These are phyloP conservation scores for Aspergillus steynii DNA, from an alignment of 495 filamentous ascomycete species.

Conservation along the genomic window DNA sequence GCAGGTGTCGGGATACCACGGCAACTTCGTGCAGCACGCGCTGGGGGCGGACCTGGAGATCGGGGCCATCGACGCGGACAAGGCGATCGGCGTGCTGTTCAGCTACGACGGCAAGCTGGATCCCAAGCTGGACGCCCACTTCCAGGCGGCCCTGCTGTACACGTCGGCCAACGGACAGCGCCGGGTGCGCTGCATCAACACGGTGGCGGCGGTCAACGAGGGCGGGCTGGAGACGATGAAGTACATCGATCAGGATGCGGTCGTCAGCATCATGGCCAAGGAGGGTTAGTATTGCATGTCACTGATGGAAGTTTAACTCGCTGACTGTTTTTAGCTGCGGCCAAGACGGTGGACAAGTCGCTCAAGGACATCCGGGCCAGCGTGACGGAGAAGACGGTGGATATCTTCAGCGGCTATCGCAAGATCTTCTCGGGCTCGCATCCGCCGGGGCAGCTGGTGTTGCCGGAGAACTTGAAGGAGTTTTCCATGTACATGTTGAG, in stretches of 20 bases:
- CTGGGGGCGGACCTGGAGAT: slow-evolving; percentile 96
- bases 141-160: slow-evolving; percentile 93
- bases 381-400: slow-evolving; percentile 89
- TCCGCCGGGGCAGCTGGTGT: slow-evolving; percentile 88
- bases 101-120: slow-evolving; percentile 97
- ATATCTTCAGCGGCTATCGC: slow-evolving; percentile 90
- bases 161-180: slow-evolving; percentile 89
- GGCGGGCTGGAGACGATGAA: slow-evolving; percentile 81
- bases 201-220: slow-evolving; percentile 89
- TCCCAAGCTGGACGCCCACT: slow-evolving; percentile 93
- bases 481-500: slow-evolving; percentile 97
- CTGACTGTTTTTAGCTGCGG: slow-evolving; percentile 54
- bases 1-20: slow-evolving; percentile 90
- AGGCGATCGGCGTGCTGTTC: slow-evolving; percentile 89
- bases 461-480: slow-evolving; percentile 95
- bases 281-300: slow-evolving; percentile 54
- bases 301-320: neutral
- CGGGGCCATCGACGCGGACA: slow-evolving; percentile 89
- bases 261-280: slow-evolving; percentile 84
- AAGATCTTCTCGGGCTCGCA: slow-evolving; percentile 85
- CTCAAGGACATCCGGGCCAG: slow-evolving; percentile 85
- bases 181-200: slow-evolving; percentile 88
- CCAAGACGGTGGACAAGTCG: slow-evolving; percentile 73
- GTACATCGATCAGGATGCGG: slow-evolving; percentile 92
- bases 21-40: slow-evolving; percentile 93